Base-by-base conservation (phyloP, 1,284 basidiomycete genomes). In the Fomitopsis palustris region DNA sequence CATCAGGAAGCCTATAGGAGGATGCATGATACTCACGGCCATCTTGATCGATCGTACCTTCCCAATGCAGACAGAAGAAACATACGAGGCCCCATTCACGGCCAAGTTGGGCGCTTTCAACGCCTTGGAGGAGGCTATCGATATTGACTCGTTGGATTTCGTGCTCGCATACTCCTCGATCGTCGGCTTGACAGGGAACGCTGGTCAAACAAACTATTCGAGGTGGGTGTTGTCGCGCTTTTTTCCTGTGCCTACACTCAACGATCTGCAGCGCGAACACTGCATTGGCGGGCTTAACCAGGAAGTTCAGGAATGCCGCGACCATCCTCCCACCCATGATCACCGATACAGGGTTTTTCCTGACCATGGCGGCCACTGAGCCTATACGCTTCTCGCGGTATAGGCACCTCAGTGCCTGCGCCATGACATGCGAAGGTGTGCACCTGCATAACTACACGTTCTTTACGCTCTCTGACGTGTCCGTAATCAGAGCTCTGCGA, bases 191-290 rank as follows among this genome's bases (percentile, higher is more conserved):
- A 72, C 76, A 49, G 78, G 78, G 7, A 75, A 70, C 59, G 64
- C 69, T 12, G 78, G 77, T 1, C 77, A 80, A 62, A 73, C 77
- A 2, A 78, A 74, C 58, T 79, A 79, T 64, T 66, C 72, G 2
- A 67, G 67, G 76, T 77, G 54, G 58, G 73, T 62, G 12, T 6
- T 17, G 23, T 49, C n/a, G 19, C n/a, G 7, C 14, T 16, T 19
- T 2, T 27, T n/a, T 21, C 31, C 16, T 54, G 29, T n/a, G 55
- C 29, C 31, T 35, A 41, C 41, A 23, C 47, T 54, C 16, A 23
- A 21, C 38, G 23, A 49, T 55, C 53, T 59, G 10, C 43, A 79
- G 77, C 43, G 76, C 76, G 2, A 77, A 77, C 57, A 71, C 74
- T 5, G 65, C 68, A 7, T 55, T 78, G 2, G 73, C 77, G 8